Percentiles rank a stretch among this genome's conserved stretches.
These are phyloP conservation scores for Gossypium schwendimanii DNA, from an alignment of 441 rosid species.

Conservation along the genomic window DNA sequence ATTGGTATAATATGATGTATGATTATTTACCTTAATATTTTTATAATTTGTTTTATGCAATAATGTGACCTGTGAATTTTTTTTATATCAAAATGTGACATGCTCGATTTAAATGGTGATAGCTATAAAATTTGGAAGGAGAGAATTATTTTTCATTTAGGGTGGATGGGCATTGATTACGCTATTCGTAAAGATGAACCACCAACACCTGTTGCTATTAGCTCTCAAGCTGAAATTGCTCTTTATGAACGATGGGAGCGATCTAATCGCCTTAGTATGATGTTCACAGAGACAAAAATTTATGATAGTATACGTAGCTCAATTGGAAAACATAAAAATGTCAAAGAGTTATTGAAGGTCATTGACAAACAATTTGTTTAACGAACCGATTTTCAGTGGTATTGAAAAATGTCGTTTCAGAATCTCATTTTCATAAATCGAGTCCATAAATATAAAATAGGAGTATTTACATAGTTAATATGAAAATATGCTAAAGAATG, in stretches of 20 bases:
- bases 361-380: neutral
- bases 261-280: neutral
- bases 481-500: too few species aligned
- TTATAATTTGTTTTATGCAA: neutral
- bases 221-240: neutral
- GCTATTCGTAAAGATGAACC: neutral
- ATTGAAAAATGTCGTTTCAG: fast-evolving
- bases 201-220: neutral
- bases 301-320: neutral
- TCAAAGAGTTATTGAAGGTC: neutral
- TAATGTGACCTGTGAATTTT: neutral
- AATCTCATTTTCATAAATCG: too few species aligned
- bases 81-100: neutral
- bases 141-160: neutral
- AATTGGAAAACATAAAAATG: neutral
- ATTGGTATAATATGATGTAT: neutral
- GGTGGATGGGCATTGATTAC: neutral
- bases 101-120: neutral
- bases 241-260: neutral
- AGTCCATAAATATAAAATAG: too few species aligned
- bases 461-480: too few species aligned
- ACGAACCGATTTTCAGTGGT: too few species aligned
- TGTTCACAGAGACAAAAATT: neutral
- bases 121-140: neutral
- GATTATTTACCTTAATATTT: neutral